phyloP scores from a whole-genome alignment of 2,329 filamentous ascomycete species.

The Scopulariopsis brevicaulis region DNA sequence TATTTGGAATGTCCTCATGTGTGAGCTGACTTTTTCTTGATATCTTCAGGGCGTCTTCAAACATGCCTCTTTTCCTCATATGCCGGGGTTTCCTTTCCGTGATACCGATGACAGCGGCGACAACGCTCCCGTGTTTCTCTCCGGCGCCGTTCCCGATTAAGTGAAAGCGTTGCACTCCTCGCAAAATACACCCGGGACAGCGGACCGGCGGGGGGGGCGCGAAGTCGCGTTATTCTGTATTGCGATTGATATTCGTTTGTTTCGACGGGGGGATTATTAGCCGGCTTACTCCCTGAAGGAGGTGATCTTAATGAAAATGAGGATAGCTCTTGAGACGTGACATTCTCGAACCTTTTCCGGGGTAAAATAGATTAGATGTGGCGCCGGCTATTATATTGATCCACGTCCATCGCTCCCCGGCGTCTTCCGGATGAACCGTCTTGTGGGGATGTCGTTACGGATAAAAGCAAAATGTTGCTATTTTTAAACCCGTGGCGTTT shows the following conservation, averaged over 20 bases:
- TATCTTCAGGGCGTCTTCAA: not conserved
- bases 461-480: not conserved
- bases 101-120: not conserved
- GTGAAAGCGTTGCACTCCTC: not conserved
- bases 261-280: not conserved
- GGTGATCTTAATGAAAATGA: not conserved
- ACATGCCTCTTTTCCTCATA: not conserved
- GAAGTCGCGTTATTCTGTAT: not conserved
- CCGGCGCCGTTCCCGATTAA: not conserved
- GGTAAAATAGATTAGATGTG: not conserved
- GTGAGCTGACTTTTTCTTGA: not conserved
- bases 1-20: not conserved
- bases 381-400: not conserved
- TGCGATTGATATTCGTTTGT: not conserved
- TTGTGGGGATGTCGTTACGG: not conserved
- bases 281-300: not conserved
- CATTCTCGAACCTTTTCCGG: not conserved
- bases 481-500: not conserved
- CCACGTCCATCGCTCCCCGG: not conserved
- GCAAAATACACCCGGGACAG: not conserved
- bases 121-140: not conserved
- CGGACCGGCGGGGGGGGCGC: no score
- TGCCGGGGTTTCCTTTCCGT: not conserved
- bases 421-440: not conserved
- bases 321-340: not conserved